phyloP scores from a whole-genome alignment of 2,329 filamentous ascomycete species.

The Elsinoe perseae region DNA sequence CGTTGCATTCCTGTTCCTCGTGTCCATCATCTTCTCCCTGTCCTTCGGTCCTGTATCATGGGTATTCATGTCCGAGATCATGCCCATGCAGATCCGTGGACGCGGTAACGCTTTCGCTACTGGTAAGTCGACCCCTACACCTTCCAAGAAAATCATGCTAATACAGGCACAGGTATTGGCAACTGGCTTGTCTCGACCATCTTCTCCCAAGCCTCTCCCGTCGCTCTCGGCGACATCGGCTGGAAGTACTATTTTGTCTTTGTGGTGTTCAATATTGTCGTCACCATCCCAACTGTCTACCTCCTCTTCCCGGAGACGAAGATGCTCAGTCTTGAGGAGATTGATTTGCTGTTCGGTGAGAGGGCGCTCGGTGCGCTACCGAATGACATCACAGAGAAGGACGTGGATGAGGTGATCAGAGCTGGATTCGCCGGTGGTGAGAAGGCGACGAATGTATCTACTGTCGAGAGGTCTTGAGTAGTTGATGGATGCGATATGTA shows the following conservation, averaged over 20 bases:
- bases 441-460: slow-evolving; percentile 17
- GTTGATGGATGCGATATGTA: not conserved
- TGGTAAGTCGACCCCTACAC: slow-evolving; percentile 20
- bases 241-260: slow-evolving; percentile 54
- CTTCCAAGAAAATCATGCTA: not conserved
- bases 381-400: slow-evolving; percentile 35
- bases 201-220: slow-evolving; percentile 52
- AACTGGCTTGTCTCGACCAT: slow-evolving; percentile 54
- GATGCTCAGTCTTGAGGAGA: slow-evolving; percentile 49
- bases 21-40: slow-evolving; percentile 52
- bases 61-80: slow-evolving; percentile 60
- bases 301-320: slow-evolving; percentile 50
- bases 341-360: slow-evolving; percentile 51
- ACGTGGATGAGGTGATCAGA: slow-evolving; percentile 26
- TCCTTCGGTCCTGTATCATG: slow-evolving; percentile 54
- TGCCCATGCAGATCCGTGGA: slow-evolving; percentile 58
- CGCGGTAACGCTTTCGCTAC: slow-evolving; percentile 52
- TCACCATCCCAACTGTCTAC: slow-evolving; percentile 42
- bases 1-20: slow-evolving; percentile 58
- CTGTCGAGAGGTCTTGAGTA: not conserved
- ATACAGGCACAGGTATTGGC: slow-evolving; percentile 34
- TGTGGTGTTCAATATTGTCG: slow-evolving; percentile 42
- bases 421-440: slow-evolving; percentile 18
- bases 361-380: slow-evolving; percentile 42
- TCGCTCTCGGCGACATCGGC: slow-evolving; percentile 39